phyloP scores from a whole-genome alignment of 1,139 yeast genomes.

The Blastobotrys indianensis region DNA sequence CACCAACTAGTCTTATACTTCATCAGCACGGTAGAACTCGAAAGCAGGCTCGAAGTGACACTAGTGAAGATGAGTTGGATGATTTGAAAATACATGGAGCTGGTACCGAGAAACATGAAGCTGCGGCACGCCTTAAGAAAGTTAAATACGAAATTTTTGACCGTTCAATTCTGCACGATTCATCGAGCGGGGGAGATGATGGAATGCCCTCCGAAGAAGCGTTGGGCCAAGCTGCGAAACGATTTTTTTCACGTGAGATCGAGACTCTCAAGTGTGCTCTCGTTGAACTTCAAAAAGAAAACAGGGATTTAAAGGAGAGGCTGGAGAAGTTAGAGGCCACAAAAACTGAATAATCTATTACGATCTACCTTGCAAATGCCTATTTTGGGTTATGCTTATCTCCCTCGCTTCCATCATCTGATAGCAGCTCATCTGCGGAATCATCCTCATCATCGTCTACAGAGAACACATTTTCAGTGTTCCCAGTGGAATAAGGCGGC shows the following conservation, averaged over 20 bases:
- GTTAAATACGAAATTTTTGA: too few relatives aligned
- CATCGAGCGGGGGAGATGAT: too few relatives aligned
- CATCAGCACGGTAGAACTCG: too few relatives aligned
- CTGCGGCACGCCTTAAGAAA: too few relatives aligned
- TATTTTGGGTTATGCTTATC: background rate
- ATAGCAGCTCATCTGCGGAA: background rate
- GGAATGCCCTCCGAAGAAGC: background rate
- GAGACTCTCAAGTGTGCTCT: background rate
- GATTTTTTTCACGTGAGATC: background rate
- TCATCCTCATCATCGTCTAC: constrained; percentile 14
- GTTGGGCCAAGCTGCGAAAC: background rate
- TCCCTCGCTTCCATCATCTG: constrained; percentile 5
- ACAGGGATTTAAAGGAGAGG: background rate
- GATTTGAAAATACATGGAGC: too few relatives aligned
- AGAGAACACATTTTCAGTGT: constrained; percentile 8
- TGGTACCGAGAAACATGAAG: too few relatives aligned
- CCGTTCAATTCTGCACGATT: too few relatives aligned
- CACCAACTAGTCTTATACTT: too few relatives aligned
- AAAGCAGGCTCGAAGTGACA: too few relatives aligned
- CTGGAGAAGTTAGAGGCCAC: background rate
- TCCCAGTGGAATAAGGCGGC: background rate
- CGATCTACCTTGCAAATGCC: background rate
- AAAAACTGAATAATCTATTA: background rate
- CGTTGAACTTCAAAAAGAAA: background rate
- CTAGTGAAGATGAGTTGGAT: too few relatives aligned